Percentiles rank a stretch among this genome's conserved stretches.
Conservation (phyloP, 768 basidiomycete genomes). For the Leccinum variicolor region DNA sequence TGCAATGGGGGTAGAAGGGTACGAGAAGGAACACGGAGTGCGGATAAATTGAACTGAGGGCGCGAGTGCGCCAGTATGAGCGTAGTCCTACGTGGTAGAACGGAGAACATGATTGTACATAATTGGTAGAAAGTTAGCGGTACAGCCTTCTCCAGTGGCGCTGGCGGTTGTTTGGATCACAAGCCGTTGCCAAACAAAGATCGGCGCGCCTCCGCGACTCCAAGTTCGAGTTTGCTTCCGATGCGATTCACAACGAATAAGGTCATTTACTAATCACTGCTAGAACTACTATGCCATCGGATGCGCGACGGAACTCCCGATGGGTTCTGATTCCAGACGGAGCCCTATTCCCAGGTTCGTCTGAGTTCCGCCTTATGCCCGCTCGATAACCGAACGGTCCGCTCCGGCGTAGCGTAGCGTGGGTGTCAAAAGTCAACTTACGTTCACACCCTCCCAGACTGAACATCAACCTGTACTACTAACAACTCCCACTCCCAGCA, state of each 20-base stretch:
- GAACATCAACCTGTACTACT: conserved; percentile 24
- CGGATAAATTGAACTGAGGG: neutral
- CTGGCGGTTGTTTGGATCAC: conserved; percentile 7
- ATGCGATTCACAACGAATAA: neutral
- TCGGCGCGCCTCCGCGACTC: neutral
- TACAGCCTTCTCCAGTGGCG: too few species aligned
- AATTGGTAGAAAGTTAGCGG: neutral
- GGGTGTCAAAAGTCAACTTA: conserved; percentile 25
- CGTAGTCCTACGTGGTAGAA: neutral
- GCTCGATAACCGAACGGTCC: conserved; percentile 19
- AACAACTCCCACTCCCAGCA: conserved; percentile 6
- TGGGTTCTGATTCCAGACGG: neutral
- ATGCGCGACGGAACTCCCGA: neutral
- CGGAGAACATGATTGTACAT: conserved; percentile 9
- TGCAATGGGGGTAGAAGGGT: neutral
- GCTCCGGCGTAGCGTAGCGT: neutral
- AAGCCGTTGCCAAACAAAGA: conserved; percentile 13
- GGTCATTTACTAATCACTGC: neutral
- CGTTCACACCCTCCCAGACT: conserved; percentile 13
- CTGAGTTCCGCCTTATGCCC: conserved; percentile 7
- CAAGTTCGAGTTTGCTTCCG: neutral
- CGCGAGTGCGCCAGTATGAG: conserved; percentile 4
- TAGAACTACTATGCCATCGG: neutral
- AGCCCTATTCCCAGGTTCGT: conserved; percentile 7
- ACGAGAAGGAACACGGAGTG: neutral